phyloP scores from a whole-genome alignment of 2,329 filamentous ascomycete species.

The Talaromyces verruculosus region DNA sequence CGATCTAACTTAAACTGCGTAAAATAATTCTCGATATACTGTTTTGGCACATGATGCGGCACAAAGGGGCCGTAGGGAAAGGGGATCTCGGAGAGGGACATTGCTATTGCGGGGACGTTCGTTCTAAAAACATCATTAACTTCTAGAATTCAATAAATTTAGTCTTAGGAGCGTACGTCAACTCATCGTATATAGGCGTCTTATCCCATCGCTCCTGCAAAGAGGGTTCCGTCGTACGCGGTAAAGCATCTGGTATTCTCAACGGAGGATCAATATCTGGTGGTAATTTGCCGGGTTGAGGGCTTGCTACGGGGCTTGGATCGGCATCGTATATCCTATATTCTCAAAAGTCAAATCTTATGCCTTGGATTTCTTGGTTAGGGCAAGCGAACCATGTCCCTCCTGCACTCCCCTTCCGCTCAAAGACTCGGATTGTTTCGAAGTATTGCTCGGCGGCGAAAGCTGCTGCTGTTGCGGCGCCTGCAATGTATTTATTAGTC shows the following conservation, averaged over 20 bases:
- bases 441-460: conserved; percentile 37
- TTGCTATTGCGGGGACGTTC: conserved; percentile 42
- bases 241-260: conserved; percentile 28
- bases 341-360: not conserved
- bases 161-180: conserved; percentile 31
- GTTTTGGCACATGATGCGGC: conserved; percentile 55
- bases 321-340: conserved; percentile 40
- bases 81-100: conserved; percentile 51
- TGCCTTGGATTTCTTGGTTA: not conserved
- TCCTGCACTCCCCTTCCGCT: conserved; percentile 35
- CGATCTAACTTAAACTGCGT: conserved; percentile 51
- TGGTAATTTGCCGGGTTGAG: conserved; percentile 34
- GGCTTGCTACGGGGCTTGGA: conserved; percentile 27
- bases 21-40: conserved; percentile 60
- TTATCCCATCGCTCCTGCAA: conserved; percentile 34
- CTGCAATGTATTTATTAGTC: not conserved
- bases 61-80: conserved; percentile 59
- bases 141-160: not conserved
- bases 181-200: conserved; percentile 38
- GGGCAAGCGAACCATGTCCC: conserved; percentile 34
- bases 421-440: conserved; percentile 37
- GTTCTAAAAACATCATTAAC: conserved; percentile 26
- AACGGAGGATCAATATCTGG: conserved; percentile 36
- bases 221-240: conserved; percentile 28
- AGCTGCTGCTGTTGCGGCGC: conserved; percentile 35